phyloP scores from a whole-genome alignment of 148 eudicot species.

The Selenicereus undatus region DNA sequence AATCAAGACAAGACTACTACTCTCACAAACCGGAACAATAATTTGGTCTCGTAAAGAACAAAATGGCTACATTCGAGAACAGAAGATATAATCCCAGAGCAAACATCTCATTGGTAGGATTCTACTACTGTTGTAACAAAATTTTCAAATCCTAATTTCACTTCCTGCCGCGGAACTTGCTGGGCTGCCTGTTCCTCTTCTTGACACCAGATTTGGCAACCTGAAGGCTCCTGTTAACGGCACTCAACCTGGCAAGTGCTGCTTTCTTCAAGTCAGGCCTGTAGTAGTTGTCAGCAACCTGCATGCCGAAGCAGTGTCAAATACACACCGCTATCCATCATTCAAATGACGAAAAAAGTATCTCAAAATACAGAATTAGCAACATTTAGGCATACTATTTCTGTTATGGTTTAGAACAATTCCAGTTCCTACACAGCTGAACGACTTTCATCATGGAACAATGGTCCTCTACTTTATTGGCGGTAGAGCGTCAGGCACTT shows the following conservation, averaged over 20 bases:
- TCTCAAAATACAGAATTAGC: neutral
- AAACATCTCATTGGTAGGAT: neutral
- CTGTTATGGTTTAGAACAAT: neutral
- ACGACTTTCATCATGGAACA: no score
- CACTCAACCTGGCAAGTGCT: conserved; percentile 86
- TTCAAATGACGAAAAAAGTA: neutral
- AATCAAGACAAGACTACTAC: neutral
- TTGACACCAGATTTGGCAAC: conserved; percentile 84
- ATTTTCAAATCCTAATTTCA: conserved; percentile 18
- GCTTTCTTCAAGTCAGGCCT: conserved; percentile 90
- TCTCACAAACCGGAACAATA: conserved; percentile 6
- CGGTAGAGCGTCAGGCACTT: no score
- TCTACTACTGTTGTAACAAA: conserved; percentile 10
- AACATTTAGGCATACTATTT: no score
- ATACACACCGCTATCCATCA: neutral
- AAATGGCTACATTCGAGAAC: neutral
- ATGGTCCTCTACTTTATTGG: no score
- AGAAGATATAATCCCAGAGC: neutral
- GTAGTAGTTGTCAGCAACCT: conserved; percentile 81
- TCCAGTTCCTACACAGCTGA: neutral
- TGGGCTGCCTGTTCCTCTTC: conserved; percentile 89
- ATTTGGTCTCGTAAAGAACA: conserved; percentile 1
- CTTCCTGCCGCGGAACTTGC: conserved; percentile 46
- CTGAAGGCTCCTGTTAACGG: conserved; percentile 73
- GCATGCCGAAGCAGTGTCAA: conserved; percentile 14